A percentile compares a stretch with the other conserved stretches of the same genome.
Conservation (phyloP, 2,329 filamentous ascomycete genomes). For the Aspergillus pseudoterreus region DNA sequence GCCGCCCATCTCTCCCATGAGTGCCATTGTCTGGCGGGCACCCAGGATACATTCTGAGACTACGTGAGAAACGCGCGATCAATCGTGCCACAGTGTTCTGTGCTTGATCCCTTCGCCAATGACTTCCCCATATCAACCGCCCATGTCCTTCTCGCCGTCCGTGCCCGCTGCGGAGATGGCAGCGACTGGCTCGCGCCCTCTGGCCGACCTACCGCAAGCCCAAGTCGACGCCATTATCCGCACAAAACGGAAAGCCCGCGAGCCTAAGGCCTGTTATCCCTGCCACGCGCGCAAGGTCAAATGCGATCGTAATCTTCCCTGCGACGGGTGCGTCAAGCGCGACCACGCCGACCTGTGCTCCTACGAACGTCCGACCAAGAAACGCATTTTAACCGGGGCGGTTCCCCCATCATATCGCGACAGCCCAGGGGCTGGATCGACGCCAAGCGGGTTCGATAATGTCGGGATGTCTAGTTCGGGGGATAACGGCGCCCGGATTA, state of each 20-base stretch:
- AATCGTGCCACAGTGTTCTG: background rate
- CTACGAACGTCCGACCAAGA: slow-evolving; percentile 48
- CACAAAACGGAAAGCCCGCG: slow-evolving; percentile 46
- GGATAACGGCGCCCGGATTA: slow-evolving; percentile 21
- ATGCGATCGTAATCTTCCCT: slow-evolving; percentile 48
- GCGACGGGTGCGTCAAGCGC: slow-evolving; percentile 48
- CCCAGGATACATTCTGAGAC: background rate
- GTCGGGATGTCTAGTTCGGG: slow-evolving; percentile 13
- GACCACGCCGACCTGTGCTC: slow-evolving; percentile 49
- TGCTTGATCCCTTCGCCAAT: slow-evolving; percentile 10
- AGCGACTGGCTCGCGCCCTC: slow-evolving; percentile 21
- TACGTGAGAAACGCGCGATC: background rate
- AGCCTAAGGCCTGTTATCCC: slow-evolving; percentile 46
- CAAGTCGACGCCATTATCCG: slow-evolving; percentile 47
- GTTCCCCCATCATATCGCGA: slow-evolving; percentile 21
- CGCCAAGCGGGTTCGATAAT: slow-evolving; percentile 6
- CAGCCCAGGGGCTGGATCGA: slow-evolving; percentile 15
- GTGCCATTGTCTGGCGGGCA: background rate
- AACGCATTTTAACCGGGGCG: slow-evolving; percentile 29
- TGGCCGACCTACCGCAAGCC: slow-evolving; percentile 42
- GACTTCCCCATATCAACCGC: slow-evolving; percentile 28
- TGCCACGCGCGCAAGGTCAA: slow-evolving; percentile 48
- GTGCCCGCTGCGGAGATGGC: slow-evolving; percentile 20
- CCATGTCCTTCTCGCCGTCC: slow-evolving; percentile 29
- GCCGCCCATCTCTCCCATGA: background rate